Evolutionary conservation across 176 grass and related monocot genomes (phyloP).

Genomic region (Lolium multiflorum): DNA sequence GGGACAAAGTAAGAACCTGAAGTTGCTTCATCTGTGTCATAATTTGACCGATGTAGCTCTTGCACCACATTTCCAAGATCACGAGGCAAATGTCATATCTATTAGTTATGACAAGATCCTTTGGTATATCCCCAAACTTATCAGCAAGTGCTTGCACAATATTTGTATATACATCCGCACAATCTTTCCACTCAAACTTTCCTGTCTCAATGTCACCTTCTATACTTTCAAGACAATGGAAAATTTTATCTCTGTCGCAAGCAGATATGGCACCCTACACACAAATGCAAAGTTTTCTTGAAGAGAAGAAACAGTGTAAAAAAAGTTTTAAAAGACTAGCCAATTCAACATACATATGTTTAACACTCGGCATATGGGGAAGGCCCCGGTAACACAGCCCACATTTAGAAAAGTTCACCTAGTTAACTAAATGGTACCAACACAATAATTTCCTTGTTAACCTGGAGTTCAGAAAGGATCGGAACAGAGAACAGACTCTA

Average conservation of each 20-base stretch:
- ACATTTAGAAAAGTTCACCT: not conserved
- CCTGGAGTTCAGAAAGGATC: not conserved
- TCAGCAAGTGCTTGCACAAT: slow-evolving; percentile 1
- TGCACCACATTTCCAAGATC: slow-evolving; percentile 22
- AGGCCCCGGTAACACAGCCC: not conserved
- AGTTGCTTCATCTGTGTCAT: not conserved
- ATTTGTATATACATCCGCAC: slow-evolving; percentile 1
- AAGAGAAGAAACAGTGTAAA: not conserved
- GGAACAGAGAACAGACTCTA: not conserved
- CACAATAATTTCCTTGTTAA: not conserved
- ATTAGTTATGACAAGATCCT: not conserved
- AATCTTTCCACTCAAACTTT: slow-evolving; percentile 16
- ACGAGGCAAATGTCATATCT: slow-evolving; percentile 1
- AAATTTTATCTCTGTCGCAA: not conserved
- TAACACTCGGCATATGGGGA: not conserved
- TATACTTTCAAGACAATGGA: not conserved
- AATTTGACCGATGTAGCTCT: slow-evolving; percentile 17
- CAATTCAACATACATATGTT: not conserved
- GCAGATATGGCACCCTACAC: slow-evolving; percentile 6
- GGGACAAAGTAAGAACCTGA: slow-evolving; percentile 16
- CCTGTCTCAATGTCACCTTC: not conserved
- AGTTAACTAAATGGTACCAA: not conserved
- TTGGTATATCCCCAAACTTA: not conserved
- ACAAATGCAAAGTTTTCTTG: not conserved
- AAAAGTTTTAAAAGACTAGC: not conserved